These are phyloP conservation scores for Scenedesmus sp. DNA, from an alignment of 163 green algal species.

Conservation along the genomic window DNA sequence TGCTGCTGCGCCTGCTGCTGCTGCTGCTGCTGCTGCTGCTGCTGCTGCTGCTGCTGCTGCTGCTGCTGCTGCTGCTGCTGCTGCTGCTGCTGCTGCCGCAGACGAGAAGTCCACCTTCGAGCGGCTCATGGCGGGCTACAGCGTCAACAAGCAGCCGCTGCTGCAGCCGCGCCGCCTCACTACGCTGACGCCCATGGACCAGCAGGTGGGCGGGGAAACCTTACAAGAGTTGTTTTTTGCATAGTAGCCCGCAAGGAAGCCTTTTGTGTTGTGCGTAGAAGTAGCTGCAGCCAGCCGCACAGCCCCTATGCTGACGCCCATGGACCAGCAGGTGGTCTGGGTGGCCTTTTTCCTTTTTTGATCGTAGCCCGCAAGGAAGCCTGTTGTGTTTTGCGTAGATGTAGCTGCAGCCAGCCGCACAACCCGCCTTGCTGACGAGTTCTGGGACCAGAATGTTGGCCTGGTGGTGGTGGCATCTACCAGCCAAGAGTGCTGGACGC, in stretches of 20 bases:
- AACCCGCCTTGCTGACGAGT: no score
- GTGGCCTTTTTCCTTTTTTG: no score
- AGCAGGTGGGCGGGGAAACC: constrained; percentile 54
- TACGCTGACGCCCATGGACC: constrained; percentile 74
- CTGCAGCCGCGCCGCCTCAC: constrained; percentile 73
- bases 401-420: no score
- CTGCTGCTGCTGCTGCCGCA: constrained; percentile 39
- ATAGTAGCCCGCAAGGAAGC: no score
- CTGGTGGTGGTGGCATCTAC: no score
- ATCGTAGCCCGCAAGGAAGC: no score
- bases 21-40: no score
- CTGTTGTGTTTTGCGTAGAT: no score
- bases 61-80: constrained; percentile 27
- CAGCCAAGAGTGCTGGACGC: no score
- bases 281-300: constrained; percentile 82
- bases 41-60: not conserved
- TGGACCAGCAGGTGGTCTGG: constrained; percentile 68
- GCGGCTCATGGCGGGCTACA: constrained; percentile 67
- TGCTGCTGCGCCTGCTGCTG: no score
- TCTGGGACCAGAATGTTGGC: no score
- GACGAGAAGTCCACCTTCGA: constrained; percentile 99
- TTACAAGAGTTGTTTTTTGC: no score
- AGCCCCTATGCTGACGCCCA: constrained; percentile 66
- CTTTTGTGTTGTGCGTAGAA: constrained; percentile 51
- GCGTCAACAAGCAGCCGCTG: constrained; percentile 90